Evolutionary conservation across 345 rosid genomes (phyloP).

Genomic region (Bruguiera gymnorhiza): DNA sequence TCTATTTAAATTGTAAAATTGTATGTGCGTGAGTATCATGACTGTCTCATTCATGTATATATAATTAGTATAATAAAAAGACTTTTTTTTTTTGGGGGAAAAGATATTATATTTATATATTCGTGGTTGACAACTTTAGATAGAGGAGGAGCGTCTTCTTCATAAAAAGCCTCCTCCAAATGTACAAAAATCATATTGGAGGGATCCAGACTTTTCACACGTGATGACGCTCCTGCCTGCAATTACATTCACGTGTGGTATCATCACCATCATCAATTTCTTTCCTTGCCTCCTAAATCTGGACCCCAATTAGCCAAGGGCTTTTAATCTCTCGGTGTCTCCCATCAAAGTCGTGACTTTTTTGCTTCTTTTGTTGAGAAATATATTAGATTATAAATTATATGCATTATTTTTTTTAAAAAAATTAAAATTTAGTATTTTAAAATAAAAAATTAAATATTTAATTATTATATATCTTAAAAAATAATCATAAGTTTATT

Average conservation of each 20-base stretch:
- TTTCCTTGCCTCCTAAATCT: constrained; percentile 11
- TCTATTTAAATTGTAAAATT: too few species aligned
- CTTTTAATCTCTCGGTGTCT: not conserved
- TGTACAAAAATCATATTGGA: constrained; percentile 15
- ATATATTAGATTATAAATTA: too few species aligned
- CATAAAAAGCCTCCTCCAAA: too few species aligned
- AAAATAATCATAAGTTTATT: too few species aligned
- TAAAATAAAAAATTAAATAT: too few species aligned
- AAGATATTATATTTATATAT: not conserved
- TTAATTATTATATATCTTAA: too few species aligned
- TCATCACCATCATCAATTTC: constrained; percentile 42
- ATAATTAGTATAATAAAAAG: too few species aligned
- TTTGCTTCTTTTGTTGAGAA: not conserved
- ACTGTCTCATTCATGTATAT: too few species aligned
- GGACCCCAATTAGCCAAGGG: not conserved
- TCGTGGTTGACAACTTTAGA: not conserved
- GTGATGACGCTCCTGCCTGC: constrained; percentile 78
- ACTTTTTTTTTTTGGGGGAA: too few species aligned
- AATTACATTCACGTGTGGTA: constrained; percentile 55
- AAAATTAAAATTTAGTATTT: too few species aligned
- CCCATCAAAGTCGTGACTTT: not conserved
- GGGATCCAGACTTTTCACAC: constrained; percentile 58
- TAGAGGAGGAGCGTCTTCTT: constrained; percentile 21
- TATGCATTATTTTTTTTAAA: too few species aligned
- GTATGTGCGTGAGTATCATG: too few species aligned